Base-by-base conservation (phyloP, 208 protist species). In the Wallacemonas collosoma region DNA sequence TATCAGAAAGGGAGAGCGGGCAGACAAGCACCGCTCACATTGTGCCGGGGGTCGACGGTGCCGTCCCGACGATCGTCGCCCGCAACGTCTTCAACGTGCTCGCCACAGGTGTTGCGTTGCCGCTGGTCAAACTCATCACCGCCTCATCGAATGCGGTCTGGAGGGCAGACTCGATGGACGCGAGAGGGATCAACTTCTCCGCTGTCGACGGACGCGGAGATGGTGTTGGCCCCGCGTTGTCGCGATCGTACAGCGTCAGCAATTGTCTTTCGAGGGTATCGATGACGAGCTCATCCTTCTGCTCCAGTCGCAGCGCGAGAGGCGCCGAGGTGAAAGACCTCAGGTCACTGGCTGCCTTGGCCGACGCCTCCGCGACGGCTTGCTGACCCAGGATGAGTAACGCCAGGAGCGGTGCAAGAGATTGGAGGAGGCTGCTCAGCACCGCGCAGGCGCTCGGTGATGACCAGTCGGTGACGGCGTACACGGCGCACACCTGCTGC, bases 381-480 rank as follows among this genome's bases (percentile, higher is more conserved):
- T 60, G 65, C 53, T 60, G 50, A 35, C 62, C 14, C 7, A 72
- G 53, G 55, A 74, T 66, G 48, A 83, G 71, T 43, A 68, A 73
- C 54, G 71, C 71, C 40, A 83, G 71, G 11, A 83, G 67, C 14
- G 68, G 67, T 15, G 79, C n/a, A 0, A 65, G 12, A 17, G 60
- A 51, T 4, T 3, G 36, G n/a, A 65, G 14, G 15, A 65, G 60
- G 4, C 60, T 47, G 60, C 60, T 65, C 41, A 65, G 38, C 43
- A 50, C 40, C 60, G 60, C 60, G 40, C 43, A 51, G 9, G 60
- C 60, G 1, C 60, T 48, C 60, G 60, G 41, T 50, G 60, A 38
- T 3, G 41, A 44, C 60, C 60, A 65, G 5, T 65, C 60, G 17
- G 40, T n/a, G 40, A 65, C 60, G 60, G 60, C 60, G 60, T 65